Base-by-base conservation (phyloP, 805 yeast species). In the Myxozyma kluyveri region DNA sequence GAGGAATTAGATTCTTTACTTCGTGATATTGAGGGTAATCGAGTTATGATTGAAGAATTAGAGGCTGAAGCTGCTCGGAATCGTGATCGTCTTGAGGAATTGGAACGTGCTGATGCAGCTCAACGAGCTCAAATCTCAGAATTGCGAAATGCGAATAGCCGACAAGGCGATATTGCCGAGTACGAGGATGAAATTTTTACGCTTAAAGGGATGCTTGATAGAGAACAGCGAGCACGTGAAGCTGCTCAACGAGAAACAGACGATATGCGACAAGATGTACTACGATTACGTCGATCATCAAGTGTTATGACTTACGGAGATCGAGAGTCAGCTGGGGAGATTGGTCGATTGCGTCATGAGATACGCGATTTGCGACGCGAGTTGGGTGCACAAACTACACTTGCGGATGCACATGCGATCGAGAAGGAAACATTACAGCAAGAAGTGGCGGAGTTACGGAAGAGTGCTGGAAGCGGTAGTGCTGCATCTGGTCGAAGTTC, bases 361-460 rank as follows among this genome's bases (percentile, higher is more conserved):
- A 46, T 33, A 14, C 54, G 56, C 10, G 59, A 54, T 27, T 40
- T 54, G 4, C 49, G 52, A n/a, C 59, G 59, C 4, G 59, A 54
- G 10, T 37, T 54, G 2, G 47, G 48, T 4, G 31, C 52, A n/a
- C 56, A 50, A 38, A 43, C 50, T 7, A 39, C 41, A 36, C 32
- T 42, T 10, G 45, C 48, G 19, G 53, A 49, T 17, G 42, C 53
- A 3, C 42, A 41, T 3, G 26, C 17, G 21, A 22, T 37, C 10
- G 61, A 57, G 27, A 57, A 55, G 18, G 59, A 57, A 17, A 40
- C 46, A 4, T 32, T 57, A 23, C 29, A 43, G n/a, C 49, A 40
- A 4, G 57, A 57, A 31, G 50, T 57, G 29, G 59, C 56, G 3
- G 57, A 51, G 6, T 23, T 54, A 19, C 45, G 47, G 4, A 27